These are phyloP conservation scores for Emmonsiellopsis sp. DNA, from an alignment of 2,329 filamentous ascomycete species.

Conservation along the genomic window DNA sequence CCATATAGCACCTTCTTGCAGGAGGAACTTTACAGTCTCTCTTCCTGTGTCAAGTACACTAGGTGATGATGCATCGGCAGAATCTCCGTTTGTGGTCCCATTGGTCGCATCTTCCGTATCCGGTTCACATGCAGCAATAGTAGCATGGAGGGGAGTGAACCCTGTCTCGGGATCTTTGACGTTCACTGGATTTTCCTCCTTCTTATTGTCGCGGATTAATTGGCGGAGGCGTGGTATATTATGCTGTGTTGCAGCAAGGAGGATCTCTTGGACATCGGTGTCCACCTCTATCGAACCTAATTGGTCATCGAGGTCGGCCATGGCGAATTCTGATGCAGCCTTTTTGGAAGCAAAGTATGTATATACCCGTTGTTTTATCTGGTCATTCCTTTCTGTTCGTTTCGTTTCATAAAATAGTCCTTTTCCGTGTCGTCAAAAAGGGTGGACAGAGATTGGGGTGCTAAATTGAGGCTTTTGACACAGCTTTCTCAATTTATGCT, in stretches of 20 bases:
- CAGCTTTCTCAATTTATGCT: too few relatives aligned
- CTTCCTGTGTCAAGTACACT: constrained; percentile 49
- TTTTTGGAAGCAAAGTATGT: background rate
- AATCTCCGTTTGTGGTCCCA: constrained; percentile 15
- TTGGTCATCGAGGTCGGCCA: constrained; percentile 8
- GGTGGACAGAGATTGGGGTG: background rate
- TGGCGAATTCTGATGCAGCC: background rate
- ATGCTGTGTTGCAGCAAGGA: constrained; percentile 59
- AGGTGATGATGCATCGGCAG: constrained; percentile 18
- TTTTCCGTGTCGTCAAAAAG: too few relatives aligned
- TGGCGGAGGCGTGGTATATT: constrained; percentile 59
- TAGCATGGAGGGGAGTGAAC: constrained; percentile 80
- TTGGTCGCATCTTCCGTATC: constrained; percentile 13
- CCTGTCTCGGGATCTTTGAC: constrained; percentile 78
- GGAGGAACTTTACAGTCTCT: constrained; percentile 63
- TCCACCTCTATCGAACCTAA: constrained; percentile 24
- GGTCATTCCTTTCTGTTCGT: background rate
- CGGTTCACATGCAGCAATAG: constrained; percentile 64
- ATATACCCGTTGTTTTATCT: background rate
- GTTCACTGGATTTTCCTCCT: constrained; percentile 51
- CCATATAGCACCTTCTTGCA: constrained; percentile 90
- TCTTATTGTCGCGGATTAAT: constrained; percentile 51
- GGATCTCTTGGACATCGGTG: constrained; percentile 47
- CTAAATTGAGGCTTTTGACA: too few relatives aligned
- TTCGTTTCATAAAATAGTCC: background rate